A percentile compares a stretch with the other conserved stretches of the same genome.
phyloP scores from a whole-genome alignment of 768 basidiomycete species.

The Mycena leptocephala region DNA sequence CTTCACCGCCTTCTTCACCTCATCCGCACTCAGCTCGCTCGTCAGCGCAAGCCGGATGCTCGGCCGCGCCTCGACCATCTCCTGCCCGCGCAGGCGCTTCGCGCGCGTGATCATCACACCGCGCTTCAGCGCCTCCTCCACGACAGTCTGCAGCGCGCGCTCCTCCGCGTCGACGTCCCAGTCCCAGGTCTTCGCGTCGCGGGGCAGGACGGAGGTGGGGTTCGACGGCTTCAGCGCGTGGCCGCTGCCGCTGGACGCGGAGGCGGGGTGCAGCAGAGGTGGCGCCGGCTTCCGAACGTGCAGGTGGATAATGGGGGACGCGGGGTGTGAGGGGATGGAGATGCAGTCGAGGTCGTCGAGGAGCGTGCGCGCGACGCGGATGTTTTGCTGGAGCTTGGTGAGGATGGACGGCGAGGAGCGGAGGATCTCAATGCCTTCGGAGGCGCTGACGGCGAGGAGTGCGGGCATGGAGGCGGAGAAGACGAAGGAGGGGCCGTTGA shows the following conservation, averaged over 20 bases:
- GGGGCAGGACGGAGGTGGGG: constrained; percentile 61
- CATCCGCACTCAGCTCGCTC: constrained; percentile 88
- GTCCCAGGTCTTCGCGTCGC: constrained; percentile 65
- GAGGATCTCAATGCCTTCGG: constrained; percentile 88
- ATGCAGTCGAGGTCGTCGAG: constrained; percentile 89
- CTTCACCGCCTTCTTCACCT: constrained; percentile 89
- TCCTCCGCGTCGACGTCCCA: constrained; percentile 83
- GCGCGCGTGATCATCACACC: constrained; percentile 92
- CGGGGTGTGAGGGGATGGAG: constrained; percentile 87
- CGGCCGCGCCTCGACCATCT: constrained; percentile 85
- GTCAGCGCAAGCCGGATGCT: constrained; percentile 90
- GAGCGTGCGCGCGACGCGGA: constrained; percentile 81
- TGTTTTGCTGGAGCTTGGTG: constrained; percentile 84
- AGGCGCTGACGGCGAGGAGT: constrained; percentile 89
- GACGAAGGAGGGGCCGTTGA: constrained; percentile 96
- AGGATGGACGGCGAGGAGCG: constrained; percentile 84
- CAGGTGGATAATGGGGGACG: constrained; percentile 93
- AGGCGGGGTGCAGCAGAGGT: constrained; percentile 45
- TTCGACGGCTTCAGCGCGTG: constrained; percentile 64
- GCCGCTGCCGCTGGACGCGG: constrained; percentile 44
- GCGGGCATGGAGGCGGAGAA: constrained; percentile 97
- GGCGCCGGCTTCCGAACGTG: constrained; percentile 67
- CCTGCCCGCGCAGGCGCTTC: constrained; percentile 85
- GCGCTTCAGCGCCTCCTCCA: constrained; percentile 87
- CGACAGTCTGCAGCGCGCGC: constrained; percentile 88